Percentiles rank a stretch among this genome's conserved stretches.
phyloP scores from a whole-genome alignment of 1,284 basidiomycete genomes.

The Macrocybe sp. region DNA sequence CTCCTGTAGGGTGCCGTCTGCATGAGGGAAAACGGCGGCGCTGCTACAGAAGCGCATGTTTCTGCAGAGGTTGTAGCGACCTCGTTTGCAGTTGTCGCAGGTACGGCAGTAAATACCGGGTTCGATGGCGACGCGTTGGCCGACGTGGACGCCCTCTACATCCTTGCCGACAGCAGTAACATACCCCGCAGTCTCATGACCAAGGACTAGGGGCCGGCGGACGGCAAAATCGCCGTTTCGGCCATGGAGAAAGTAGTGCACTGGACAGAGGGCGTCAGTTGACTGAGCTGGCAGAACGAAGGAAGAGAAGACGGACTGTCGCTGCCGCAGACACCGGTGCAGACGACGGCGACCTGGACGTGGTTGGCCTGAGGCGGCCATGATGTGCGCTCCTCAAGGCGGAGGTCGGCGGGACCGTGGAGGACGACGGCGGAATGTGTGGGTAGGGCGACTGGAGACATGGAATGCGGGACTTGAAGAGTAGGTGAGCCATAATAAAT shows the following conservation, averaged over 20 bases:
- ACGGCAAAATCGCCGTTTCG: slow-evolving; percentile 91
- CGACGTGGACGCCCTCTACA: slow-evolving; percentile 63
- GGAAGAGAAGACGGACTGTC: slow-evolving; percentile 58
- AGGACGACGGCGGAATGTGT: slow-evolving; percentile 65
- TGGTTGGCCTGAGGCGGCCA: slow-evolving; percentile 64
- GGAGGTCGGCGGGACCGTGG: slow-evolving; percentile 68
- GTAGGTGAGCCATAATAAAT: slow-evolving; percentile 9
- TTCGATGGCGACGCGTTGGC: slow-evolving; percentile 92
- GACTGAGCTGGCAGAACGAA: not conserved
- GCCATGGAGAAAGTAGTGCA: slow-evolving; percentile 87
- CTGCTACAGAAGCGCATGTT: slow-evolving; percentile 84
- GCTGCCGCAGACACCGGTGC: slow-evolving; percentile 90
- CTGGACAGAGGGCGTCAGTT: slow-evolving; percentile 31
- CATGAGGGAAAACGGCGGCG: slow-evolving; percentile 90
- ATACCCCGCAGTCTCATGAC: slow-evolving; percentile 88
- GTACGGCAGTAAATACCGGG: slow-evolving; percentile 84
- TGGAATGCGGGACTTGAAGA: slow-evolving; percentile 23
- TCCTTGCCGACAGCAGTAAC: slow-evolving; percentile 70
- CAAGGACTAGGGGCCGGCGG: slow-evolving; percentile 79
- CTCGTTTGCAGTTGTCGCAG: slow-evolving; percentile 62
- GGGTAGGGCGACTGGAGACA: slow-evolving; percentile 56
- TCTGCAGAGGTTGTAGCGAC: slow-evolving; percentile 94
- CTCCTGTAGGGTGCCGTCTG: slow-evolving; percentile 87
- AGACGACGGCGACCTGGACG: slow-evolving; percentile 69
- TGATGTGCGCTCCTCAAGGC: slow-evolving; percentile 60